A percentile compares a stretch with the other conserved stretches of the same genome.
Conservation (phyloP, 73 alveolate genomes). For the Paramecium octaurelia region DNA sequence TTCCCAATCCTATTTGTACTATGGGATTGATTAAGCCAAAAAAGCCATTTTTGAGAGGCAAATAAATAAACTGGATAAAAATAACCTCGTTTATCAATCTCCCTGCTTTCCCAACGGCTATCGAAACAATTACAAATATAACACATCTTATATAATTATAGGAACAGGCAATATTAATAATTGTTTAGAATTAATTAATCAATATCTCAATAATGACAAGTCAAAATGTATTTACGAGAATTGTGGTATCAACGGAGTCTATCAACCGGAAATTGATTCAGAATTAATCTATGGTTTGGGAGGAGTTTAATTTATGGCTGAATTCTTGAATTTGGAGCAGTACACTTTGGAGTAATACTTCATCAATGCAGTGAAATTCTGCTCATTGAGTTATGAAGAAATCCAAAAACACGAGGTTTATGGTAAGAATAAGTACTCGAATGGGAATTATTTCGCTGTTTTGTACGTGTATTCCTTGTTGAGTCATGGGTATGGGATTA, state of each 20-base stretch:
- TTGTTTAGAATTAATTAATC: background rate
- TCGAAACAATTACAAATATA: background rate
- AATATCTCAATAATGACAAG: slow-evolving; percentile 36
- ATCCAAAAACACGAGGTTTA: background rate
- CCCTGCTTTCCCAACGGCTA: slow-evolving; percentile 55
- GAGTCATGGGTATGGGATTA: background rate
- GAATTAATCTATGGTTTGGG: slow-evolving; percentile 49
- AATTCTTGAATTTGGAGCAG: background rate
- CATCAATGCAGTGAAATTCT: background rate
- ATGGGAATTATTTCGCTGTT: background rate
- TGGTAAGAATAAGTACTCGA: background rate
- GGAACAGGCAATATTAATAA: slow-evolving; percentile 40
- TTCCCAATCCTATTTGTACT: slow-evolving; percentile 32
- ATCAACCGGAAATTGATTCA: slow-evolving; percentile 3
- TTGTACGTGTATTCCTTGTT: background rate
- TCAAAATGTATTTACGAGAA: slow-evolving; percentile 7
- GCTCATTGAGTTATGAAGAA: background rate
- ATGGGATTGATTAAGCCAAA: slow-evolving; percentile 44
- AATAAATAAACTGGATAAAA: background rate
- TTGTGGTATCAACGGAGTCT: slow-evolving; percentile 31
- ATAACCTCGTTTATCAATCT: background rate
- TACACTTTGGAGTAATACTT: background rate
- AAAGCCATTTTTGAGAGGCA: background rate
- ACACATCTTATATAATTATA: background rate
- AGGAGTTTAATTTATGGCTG: slow-evolving; percentile 52